These are phyloP conservation scores for Baorangia bicolor DNA, from an alignment of 768 basidiomycete genomes.

Conservation along the genomic window DNA sequence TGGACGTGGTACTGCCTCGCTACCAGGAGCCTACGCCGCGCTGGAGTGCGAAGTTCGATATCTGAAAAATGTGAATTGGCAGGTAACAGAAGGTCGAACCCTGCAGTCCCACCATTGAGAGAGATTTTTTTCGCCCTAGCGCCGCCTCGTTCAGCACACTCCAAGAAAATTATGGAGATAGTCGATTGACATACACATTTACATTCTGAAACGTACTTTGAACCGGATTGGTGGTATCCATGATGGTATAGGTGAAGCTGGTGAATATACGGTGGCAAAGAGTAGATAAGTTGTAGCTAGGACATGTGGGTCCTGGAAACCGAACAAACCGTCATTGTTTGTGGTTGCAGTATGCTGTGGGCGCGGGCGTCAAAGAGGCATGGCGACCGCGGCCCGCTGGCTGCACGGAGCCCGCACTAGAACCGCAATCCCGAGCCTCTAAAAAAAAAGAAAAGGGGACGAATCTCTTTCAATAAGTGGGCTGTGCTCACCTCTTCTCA, in stretches of 20 bases:
- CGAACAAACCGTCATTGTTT: conserved; percentile 9
- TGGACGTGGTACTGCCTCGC: conserved; percentile 13
- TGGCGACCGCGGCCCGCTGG: neutral
- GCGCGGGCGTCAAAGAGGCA: conserved; percentile 10
- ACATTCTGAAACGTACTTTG: neutral
- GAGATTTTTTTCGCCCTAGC: conserved; percentile 10
- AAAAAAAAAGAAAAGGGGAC: too few species aligned
- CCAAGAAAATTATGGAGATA: neutral
- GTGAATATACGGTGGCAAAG: neutral
- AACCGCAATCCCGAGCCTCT: neutral
- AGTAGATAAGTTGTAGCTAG: neutral
- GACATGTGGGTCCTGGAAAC: conserved; percentile 10
- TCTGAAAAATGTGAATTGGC: neutral
- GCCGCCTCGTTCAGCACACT: neutral
- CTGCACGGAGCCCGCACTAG: conserved; percentile 5
- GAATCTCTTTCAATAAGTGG: neutral
- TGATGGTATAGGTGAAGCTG: neutral
- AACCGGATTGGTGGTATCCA: neutral
- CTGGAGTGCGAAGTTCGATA: conserved; percentile 11
- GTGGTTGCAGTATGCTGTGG: conserved; percentile 16
- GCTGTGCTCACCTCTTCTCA: neutral
- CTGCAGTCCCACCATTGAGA: conserved; percentile 6
- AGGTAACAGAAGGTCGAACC: neutral
- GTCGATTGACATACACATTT: conserved; percentile 3
- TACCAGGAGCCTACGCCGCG: neutral